Conservation (phyloP, 768 basidiomycete genomes). For the Lentinus brumalis region DNA sequence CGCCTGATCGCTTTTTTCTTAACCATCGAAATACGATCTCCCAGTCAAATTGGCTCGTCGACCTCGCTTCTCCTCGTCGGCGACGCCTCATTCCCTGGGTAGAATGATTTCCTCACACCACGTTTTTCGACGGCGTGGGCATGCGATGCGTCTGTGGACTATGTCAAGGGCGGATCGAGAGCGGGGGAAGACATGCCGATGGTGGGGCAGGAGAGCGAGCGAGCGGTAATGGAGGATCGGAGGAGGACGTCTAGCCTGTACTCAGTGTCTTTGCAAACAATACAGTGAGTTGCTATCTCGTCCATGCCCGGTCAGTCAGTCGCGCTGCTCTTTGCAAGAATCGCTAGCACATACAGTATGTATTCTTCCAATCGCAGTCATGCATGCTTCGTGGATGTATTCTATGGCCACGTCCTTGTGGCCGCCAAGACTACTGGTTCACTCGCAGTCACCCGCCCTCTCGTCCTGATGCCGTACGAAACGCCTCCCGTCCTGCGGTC, state of each 20-base stretch:
- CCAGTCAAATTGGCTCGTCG: conserved; percentile 21
- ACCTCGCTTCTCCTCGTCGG: conserved; percentile 14
- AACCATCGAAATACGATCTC: background rate
- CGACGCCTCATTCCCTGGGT: conserved; percentile 23
- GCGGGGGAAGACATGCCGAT: conserved; percentile 9
- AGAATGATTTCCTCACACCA: conserved; percentile 3
- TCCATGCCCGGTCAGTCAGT: too few relatives aligned
- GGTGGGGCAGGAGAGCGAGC: background rate
- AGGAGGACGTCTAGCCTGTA: background rate
- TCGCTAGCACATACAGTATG: too few relatives aligned
- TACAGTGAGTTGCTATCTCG: too few relatives aligned
- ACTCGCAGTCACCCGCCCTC: too few relatives aligned
- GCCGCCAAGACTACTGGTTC: background rate
- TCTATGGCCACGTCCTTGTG: background rate
- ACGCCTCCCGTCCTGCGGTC: background rate
- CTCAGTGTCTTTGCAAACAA: background rate
- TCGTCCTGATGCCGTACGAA: background rate
- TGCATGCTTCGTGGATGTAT: background rate
- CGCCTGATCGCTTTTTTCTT: background rate
- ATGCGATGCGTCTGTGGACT: conserved; percentile 5
- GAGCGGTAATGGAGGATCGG: background rate
- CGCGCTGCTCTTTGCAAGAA: too few relatives aligned
- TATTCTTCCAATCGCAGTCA: too few relatives aligned
- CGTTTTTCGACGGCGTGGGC: background rate
- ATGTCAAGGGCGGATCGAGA: conserved; percentile 15